Percentiles rank a stretch among this genome's conserved stretches.
Evolutionary conservation across 352 stramenopile genomes (phyloP).

Genomic region (Pythium biforme): DNA sequence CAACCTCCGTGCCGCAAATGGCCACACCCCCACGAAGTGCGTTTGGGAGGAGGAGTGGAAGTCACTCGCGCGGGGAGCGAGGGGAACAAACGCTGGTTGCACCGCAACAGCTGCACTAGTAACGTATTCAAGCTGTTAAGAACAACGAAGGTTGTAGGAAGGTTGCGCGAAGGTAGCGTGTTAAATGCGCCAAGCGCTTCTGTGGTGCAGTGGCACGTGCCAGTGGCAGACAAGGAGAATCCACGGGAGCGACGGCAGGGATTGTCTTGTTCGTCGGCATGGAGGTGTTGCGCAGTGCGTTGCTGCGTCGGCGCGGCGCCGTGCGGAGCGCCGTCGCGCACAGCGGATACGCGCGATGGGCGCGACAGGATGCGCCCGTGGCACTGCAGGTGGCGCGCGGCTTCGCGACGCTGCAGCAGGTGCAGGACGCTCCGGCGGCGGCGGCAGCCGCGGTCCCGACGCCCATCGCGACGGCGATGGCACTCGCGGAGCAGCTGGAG

Average conservation of each 20-base stretch:
- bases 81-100: background rate
- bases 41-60: too few species aligned
- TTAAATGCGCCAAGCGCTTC: constrained; percentile 12
- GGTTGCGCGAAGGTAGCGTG: constrained; percentile 24
- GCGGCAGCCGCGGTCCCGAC: constrained; percentile 16
- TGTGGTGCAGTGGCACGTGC: constrained; percentile 20
- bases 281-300: constrained; percentile 13
- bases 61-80: background rate
- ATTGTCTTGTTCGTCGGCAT: background rate
- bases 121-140: constrained; percentile 4
- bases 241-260: background rate
- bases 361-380: background rate
- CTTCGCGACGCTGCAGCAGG: background rate
- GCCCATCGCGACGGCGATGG: constrained; percentile 30
- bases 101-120: background rate
- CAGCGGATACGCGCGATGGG: background rate
- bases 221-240: too few species aligned
- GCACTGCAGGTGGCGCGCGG: background rate
- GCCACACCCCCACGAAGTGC: background rate
- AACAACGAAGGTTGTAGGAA: constrained; percentile 12
- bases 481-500: constrained; percentile 27
- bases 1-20: too few species aligned
- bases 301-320: constrained; percentile 18
- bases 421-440: too few species aligned
- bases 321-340: background rate